These are phyloP conservation scores for Peterozyma toletana DNA, from an alignment of 805 yeast species.

Conservation along the genomic window DNA sequence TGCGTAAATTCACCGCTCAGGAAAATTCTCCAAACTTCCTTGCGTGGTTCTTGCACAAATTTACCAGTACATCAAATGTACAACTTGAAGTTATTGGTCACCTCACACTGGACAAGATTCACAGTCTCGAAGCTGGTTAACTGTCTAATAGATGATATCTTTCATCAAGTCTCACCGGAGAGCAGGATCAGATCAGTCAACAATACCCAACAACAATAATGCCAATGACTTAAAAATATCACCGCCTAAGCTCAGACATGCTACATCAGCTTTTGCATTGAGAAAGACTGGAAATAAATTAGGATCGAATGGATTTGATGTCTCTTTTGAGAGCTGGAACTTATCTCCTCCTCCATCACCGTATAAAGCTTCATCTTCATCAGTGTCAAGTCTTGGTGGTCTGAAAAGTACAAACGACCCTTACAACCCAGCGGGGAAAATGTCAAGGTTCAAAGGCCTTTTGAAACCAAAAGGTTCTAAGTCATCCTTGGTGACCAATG, in stretches of 20 bases:
- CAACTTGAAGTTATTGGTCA: no score
- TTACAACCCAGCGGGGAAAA: background rate
- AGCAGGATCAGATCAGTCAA: constrained; percentile 10
- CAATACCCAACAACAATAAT: constrained; percentile 9
- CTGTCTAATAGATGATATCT: constrained; percentile 16
- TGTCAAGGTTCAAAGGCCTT: constrained; percentile 4
- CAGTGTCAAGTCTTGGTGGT: background rate
- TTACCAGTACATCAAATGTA: no score
- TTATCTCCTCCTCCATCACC: constrained; percentile 5
- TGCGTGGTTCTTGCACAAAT: no score
- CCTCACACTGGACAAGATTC: no score
- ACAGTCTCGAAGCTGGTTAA: no score
- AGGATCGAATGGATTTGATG: no score
- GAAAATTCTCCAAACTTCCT: no score
- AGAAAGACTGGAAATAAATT: background rate
- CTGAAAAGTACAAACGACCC: no score
- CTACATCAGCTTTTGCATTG: constrained; percentile 2
- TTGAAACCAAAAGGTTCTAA: constrained; percentile 6
- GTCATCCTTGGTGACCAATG: background rate
- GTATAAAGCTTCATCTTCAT: background rate
- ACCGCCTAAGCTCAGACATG: constrained; percentile 2
- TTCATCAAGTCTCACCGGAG: constrained; percentile 22
- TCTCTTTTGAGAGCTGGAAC: no score
- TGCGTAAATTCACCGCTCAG: no score
- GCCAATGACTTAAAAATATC: background rate